Evolutionary conservation across 169 alveolate species (phyloP), one percentile per base, ranked within the genome.

Genomic region (Cryptosporidium ryanae): DNA sequence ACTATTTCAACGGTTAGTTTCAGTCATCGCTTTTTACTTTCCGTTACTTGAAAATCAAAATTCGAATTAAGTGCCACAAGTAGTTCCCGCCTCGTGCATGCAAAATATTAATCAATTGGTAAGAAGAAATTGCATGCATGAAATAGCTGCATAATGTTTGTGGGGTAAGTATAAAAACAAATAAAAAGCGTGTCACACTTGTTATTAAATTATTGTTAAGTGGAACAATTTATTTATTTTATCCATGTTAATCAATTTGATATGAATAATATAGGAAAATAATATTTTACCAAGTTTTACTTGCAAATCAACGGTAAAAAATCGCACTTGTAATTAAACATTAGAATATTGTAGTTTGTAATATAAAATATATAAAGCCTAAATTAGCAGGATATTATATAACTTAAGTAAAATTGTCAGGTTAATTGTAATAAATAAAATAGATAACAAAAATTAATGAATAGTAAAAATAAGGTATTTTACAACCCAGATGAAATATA

Each of bases 31-130:
- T 38, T 38, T 38, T 38, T 38, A 38, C 46, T 38, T 38, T 38
- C 46, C 46, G 46, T 38, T 66, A 66, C 82, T 66, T 34, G 54
- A 66, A 21, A 52, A n/a, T 52, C 63, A 52, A 52, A n/a, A 7
- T 52, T 38, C 3, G 46, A 38, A 38, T 6, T 38, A 18, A 64
- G 32, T 21, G 27, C 43, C 76, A 64, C 76, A 52, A 38, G 71
- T 64, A 17, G 25, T 66, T 66, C 82, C 65, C 82, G 82, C 82
- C 82, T 29, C 27, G n/a, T 49, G 64, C 82, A 66, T 66, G 82
- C 82, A 66, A 66, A 63, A 38, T 38, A 38, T 38, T 0, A 10
- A n/a, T n/a, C n/a, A 38, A 10, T 38, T 38, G 8, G 46, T 38
- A 38, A 38, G 8, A 38, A 34, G 50, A 15, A 49, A 68, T 55